These are phyloP conservation scores for Amphichorda felina DNA, from an alignment of 2,329 filamentous ascomycete species.

Conservation along the genomic window DNA sequence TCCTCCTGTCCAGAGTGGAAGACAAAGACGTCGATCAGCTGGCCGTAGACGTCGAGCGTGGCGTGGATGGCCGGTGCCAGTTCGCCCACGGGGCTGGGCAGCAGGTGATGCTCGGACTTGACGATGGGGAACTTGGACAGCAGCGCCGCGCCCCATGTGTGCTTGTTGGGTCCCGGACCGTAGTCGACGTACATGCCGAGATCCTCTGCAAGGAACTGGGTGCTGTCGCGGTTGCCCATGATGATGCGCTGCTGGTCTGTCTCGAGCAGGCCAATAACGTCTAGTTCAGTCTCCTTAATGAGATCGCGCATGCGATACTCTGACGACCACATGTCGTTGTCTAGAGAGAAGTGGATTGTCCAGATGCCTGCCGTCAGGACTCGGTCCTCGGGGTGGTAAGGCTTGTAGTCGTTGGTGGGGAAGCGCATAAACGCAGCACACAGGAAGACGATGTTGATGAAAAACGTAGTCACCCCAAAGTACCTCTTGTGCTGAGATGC, in stretches of 20 bases:
- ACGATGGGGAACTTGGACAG: constrained; percentile 96
- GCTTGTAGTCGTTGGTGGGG: constrained; percentile 81
- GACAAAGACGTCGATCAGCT: constrained; percentile 84
- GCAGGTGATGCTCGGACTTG: constrained; percentile 90
- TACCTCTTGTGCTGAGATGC: constrained; percentile 37
- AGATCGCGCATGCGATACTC: constrained; percentile 88
- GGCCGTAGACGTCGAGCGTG: constrained; percentile 87
- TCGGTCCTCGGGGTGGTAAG: constrained; percentile 81
- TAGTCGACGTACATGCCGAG: constrained; percentile 98
- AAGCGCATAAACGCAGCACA: constrained; percentile 81
- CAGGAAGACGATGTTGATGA: constrained; percentile 70
- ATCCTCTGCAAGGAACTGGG: constrained; percentile 89
- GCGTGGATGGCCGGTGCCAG: constrained; percentile 92
- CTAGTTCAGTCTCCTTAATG: constrained; percentile 89
- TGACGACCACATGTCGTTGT: constrained; percentile 98
- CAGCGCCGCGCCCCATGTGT: constrained; percentile 90
- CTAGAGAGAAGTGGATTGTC: constrained; percentile 96
- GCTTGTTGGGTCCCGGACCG: constrained; percentile 94
- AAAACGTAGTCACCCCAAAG: constrained; percentile 46
- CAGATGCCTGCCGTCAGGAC: constrained; percentile 91
- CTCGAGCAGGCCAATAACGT: constrained; percentile 90
- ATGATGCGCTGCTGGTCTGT: constrained; percentile 94
- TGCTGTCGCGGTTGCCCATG: constrained; percentile 97
- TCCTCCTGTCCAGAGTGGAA: constrained; percentile 99
- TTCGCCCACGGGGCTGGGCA: constrained; percentile 88